Percentiles rank a stretch among this genome's conserved stretches.
Evolutionary conservation across 1,284 basidiomycete species (phyloP).

Genomic region (Mycosarcoma mackinlayi): DNA sequence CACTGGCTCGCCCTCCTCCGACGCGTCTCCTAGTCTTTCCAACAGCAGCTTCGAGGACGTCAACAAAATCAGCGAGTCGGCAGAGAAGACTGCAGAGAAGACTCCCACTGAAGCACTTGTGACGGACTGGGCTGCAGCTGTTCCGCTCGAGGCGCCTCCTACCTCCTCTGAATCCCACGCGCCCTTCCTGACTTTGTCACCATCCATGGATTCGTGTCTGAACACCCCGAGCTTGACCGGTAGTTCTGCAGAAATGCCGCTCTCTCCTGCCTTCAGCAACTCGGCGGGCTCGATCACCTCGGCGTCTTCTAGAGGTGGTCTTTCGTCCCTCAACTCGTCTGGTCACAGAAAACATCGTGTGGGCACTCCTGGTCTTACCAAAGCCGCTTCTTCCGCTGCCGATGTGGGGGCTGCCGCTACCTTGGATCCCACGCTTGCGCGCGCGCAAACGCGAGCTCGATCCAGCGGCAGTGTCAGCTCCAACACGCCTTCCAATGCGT

Average conservation of each 20-base stretch:
- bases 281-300: constrained; percentile 10
- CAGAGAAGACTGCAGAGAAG: not conserved
- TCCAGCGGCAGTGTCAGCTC: constrained; percentile 34
- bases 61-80: constrained; percentile 18
- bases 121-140: constrained; percentile 26
- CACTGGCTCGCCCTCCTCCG: constrained; percentile 11
- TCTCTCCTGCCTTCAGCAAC: constrained; percentile 24
- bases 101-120: constrained; percentile 2
- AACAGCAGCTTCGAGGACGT: constrained; percentile 38
- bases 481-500: constrained; percentile 17
- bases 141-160: constrained; percentile 23
- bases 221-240: constrained; percentile 5
- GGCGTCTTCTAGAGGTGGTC: constrained; percentile 7
- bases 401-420: constrained; percentile 11
- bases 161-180: constrained; percentile 3
- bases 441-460: constrained; percentile 11
- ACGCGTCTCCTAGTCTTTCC: constrained; percentile 20
- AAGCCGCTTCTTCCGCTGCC: constrained; percentile 1
- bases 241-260: not conserved
- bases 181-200: constrained; percentile 21
- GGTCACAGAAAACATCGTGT: constrained; percentile 24
- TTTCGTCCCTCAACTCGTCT: constrained; percentile 21
- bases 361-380: constrained; percentile 35
- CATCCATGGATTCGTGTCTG: constrained; percentile 14
- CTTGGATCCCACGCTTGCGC: constrained; percentile 35